Evolutionary conservation across 2,329 filamentous ascomycete genomes (phyloP), one percentile per base, ranked within the genome.

Genomic region (Pleoardoris graminearum): DNA sequence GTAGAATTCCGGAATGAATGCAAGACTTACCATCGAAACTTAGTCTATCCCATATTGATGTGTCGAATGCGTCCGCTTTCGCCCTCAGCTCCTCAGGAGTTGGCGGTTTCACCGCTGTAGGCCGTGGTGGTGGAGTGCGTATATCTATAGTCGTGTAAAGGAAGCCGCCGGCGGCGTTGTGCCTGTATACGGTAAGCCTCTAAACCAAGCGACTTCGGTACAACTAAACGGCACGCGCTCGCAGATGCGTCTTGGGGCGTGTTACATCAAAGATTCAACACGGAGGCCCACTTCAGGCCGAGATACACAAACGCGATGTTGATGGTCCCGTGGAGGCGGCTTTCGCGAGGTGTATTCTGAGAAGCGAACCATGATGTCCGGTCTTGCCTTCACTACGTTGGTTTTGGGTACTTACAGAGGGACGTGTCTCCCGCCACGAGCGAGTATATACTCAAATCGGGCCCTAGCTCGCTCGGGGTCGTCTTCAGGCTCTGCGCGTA

Each of bases 111-210:
- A 32, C 43, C 12, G 47, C 38, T 8, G 56, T 43, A 16, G 54
- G 22, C 10, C 48, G 42, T 2, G 55, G 54, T 4, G 55, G 42
- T 3, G 54, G 54, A 1, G 55, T 50, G 17, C 57, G 57, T 23
- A 66, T 50, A 6, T 68, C 58, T 14, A 70, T 59, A 0, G 67
- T 71, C 0, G 71, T 68, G 12, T 50, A 59, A n/a, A 63, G 48
- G 48, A 61, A 72, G 4, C 64, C 63, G 5, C 71, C 71, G 7
- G 65, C 59, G 6, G 67, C 70, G 42, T 72, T 66, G 30, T 72
- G 67, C 37, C 72, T 51, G 21, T n/a, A n/a, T n/a, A n/a, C n/a
- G n/a, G n/a, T n/a, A n/a, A n/a, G n/a, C n/a, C n/a, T n/a, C n/a
- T n/a, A n/a, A n/a, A n/a, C n/a, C n/a, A n/a, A n/a, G n/a, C n/a